phyloP scores from a whole-genome alignment of 2,329 filamentous ascomycete species.

The Zymoseptoria tritici region DNA sequence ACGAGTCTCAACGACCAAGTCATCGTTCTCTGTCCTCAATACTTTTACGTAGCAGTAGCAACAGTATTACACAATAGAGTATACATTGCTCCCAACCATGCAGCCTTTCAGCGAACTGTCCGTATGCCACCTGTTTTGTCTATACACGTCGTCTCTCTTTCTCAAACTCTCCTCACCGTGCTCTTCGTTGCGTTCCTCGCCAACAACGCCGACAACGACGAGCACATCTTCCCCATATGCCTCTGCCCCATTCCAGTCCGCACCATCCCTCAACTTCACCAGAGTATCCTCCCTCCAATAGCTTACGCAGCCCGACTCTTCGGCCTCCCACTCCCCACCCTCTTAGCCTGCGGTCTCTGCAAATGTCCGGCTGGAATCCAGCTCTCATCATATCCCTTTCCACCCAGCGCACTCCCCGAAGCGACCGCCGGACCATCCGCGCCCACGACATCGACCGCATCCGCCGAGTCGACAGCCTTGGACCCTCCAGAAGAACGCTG shows the following conservation, averaged over 20 bases:
- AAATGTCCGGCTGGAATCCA: constrained; percentile 91
- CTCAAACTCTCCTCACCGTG: not conserved
- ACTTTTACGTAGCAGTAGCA: not conserved
- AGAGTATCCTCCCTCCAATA: not conserved
- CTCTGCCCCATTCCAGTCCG: not conserved
- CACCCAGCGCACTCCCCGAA: constrained; percentile 40
- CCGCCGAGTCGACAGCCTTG: constrained; percentile 59
- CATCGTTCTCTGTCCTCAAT: no score
- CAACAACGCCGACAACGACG: no score
- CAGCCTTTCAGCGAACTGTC: not conserved
- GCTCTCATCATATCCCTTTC: constrained; percentile 77
- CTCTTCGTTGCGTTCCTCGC: not conserved
- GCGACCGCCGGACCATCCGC: constrained; percentile 63
- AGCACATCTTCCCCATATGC: not conserved
- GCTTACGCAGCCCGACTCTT: constrained; percentile 33
- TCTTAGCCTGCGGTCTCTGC: constrained; percentile 67
- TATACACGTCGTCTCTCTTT: not conserved
- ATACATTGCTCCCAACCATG: not conserved
- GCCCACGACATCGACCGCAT: constrained; percentile 56
- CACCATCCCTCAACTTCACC: not conserved
- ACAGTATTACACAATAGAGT: not conserved
- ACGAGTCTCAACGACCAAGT: no score
- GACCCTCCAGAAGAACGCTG: constrained; percentile 53
- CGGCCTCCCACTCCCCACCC: constrained; percentile 47
- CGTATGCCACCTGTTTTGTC: not conserved